phyloP scores from a whole-genome alignment of 1,139 yeast genomes.

The Geotrichum siamense region DNA sequence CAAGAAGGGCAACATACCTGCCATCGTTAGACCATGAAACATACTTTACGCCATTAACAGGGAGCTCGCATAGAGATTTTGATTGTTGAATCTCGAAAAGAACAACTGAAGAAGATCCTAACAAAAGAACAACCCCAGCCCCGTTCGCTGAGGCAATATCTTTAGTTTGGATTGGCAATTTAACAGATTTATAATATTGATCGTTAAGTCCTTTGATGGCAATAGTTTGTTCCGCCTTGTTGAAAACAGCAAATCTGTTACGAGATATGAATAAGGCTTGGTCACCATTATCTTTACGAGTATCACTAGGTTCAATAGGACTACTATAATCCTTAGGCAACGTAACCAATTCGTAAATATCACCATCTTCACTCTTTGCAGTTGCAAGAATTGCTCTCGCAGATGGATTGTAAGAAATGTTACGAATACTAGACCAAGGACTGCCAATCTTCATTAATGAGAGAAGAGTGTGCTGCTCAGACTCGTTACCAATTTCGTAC shows the following conservation, averaged over 20 bases:
- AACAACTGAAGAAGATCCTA: slow-evolving; percentile 65
- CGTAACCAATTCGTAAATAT: slow-evolving; percentile 63
- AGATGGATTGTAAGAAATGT: slow-evolving; percentile 84
- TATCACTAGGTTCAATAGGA: slow-evolving; percentile 80
- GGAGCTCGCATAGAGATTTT: slow-evolving; percentile 62
- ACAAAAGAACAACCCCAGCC: slow-evolving; percentile 76
- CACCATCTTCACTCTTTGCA: slow-evolving; percentile 55
- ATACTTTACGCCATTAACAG: slow-evolving; percentile 69
- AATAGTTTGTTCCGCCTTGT: slow-evolving; percentile 55
- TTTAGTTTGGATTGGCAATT: slow-evolving; percentile 61
- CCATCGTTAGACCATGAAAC: slow-evolving; percentile 88
- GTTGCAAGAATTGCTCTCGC: slow-evolving; percentile 83
- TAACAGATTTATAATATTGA: slow-evolving; percentile 71
- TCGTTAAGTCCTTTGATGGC: slow-evolving; percentile 81
- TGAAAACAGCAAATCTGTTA: slow-evolving; percentile 82
- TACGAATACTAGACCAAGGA: slow-evolving; percentile 79
- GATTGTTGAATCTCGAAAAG: slow-evolving; percentile 92
- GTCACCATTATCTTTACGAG: slow-evolving; percentile 73
- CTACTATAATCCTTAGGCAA: slow-evolving; percentile 87
- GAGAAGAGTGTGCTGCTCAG: slow-evolving; percentile 66
- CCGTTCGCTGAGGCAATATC: slow-evolving; percentile 69
- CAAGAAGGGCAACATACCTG: slow-evolving; percentile 76
- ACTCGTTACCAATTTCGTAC: slow-evolving; percentile 54
- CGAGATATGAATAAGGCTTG: slow-evolving; percentile 89
- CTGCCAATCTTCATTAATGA: slow-evolving; percentile 79